Percentiles rank a stretch among this genome's conserved stretches.
phyloP scores from a whole-genome alignment of 768 basidiomycete species.

The Rhodosporidiobolus sp. region DNA sequence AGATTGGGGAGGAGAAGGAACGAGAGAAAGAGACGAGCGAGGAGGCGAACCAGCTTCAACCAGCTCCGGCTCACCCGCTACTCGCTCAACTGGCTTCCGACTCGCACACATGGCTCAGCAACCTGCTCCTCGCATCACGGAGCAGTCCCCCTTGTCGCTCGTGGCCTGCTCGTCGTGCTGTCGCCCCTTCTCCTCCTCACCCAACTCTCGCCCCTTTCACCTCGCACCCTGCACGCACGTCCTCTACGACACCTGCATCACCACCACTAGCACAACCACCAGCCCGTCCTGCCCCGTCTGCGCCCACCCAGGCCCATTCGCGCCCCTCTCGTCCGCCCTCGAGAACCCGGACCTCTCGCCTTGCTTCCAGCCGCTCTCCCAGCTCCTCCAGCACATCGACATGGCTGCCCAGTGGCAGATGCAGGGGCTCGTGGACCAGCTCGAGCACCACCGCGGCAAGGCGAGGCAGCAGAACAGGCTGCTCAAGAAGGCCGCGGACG shows the following conservation, averaged over 20 bases:
- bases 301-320: neutral
- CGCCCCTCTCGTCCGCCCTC: neutral
- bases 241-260: slow-evolving; percentile 13
- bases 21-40: neutral
- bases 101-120: neutral
- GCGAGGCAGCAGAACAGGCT: slow-evolving; percentile 19
- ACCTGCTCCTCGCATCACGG: neutral
- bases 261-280: neutral
- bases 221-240: slow-evolving; percentile 24
- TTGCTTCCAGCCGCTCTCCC: slow-evolving; percentile 12
- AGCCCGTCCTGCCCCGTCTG: slow-evolving; percentile 17
- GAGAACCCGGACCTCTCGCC: neutral
- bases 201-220: slow-evolving; percentile 3
- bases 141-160: slow-evolving; percentile 4
- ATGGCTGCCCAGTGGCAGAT: slow-evolving; percentile 17
- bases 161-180: slow-evolving; percentile 26
- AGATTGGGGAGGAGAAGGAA: neutral
- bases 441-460: slow-evolving; percentile 21
- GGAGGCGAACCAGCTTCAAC: neutral
- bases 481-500: neutral
- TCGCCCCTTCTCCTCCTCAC: neutral
- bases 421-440: slow-evolving; percentile 16
- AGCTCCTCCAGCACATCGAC: neutral
- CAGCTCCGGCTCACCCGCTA: neutral
- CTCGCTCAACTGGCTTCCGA: neutral